Base-by-base conservation (phyloP, 2,329 filamentous ascomycete species). In the Aspergillus vadensis region DNA sequence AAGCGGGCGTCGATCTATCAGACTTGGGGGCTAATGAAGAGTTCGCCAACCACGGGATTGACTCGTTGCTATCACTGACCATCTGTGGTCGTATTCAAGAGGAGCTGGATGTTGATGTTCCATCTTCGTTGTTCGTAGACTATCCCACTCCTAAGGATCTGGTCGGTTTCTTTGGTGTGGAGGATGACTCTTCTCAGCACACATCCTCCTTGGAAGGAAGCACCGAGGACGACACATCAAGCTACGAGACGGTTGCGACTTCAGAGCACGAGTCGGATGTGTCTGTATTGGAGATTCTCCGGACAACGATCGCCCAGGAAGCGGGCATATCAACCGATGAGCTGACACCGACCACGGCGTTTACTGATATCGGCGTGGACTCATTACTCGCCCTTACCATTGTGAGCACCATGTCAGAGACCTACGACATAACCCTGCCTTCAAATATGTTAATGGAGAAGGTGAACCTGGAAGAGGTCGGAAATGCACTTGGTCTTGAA, bases 101-200 rank as follows among this genome's bases (percentile, higher is more conserved):
- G 67, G 74, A 65, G 62, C 69, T 85, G 5, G 82, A 85, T 59
- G 76, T 85, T 65, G 83, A 85, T 53, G 82, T 85, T 61, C 80
- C 80, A 61, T 81, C 82, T 14, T 80, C 81, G 17, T 74, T 85
- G 25, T 85, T 86, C 77, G 82, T 81, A 5, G 83, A 86, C 66
- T 82, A 82, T 65, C 76, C 83, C 7, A 85, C 83, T 23, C 36
- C 48, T 1, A 43, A 44, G 10, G 55, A 58, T 15, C 47, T 58
- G 1, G 17, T 56, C 3, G 27, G 39, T 3, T 56, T 56, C 27
- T 56, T 56, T 12, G 47, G 19, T 1, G 43, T 25, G 10, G 54
- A 56, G 7, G 7, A 5, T 21, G 54, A 56, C 4, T 47, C 54
- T 14, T 38, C 41, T 30, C 43, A 48, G 27, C 47, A 19, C 6